A percentile compares a stretch with the other conserved stretches of the same genome.
These are phyloP conservation scores for Santalum album DNA, from an alignment of 164 flowering plant genomes.

Conservation along the genomic window DNA sequence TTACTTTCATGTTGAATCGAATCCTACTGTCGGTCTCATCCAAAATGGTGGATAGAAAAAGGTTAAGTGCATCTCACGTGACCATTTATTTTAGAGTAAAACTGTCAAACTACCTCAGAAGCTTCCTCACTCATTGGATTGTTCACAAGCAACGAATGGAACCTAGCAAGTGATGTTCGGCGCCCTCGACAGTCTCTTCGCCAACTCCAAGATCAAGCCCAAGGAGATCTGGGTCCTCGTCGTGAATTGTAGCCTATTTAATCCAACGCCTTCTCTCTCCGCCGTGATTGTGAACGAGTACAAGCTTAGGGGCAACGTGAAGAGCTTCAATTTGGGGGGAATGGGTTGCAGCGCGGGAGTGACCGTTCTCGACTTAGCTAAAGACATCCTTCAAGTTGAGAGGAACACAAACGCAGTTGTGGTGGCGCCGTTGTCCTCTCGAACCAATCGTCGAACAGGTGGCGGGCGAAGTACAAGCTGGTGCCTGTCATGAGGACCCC, in stretches of 20 bases:
- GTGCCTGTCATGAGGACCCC: too few species aligned
- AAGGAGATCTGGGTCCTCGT: constrained; percentile 29
- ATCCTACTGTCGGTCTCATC: too few species aligned
- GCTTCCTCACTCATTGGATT: too few species aligned
- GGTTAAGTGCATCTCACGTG: too few species aligned
- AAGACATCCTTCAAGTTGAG: constrained; percentile 30
- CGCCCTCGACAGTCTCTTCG: constrained; percentile 26
- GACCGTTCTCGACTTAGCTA: constrained; percentile 25
- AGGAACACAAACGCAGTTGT: constrained; percentile 16
- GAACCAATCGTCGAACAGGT: constrained; percentile 20
- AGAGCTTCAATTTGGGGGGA: constrained; percentile 27
- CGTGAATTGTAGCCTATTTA: constrained; percentile 29
- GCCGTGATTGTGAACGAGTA: constrained; percentile 31
- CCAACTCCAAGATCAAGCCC: constrained; percentile 14
- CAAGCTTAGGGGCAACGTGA: constrained; percentile 20
- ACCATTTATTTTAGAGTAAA: too few species aligned
- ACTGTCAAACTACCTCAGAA: too few species aligned
- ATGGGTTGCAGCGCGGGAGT: constrained; percentile 44
- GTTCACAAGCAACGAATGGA: too few species aligned
- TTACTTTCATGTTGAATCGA: too few species aligned
- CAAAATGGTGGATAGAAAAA: too few species aligned
- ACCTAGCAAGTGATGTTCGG: constrained; percentile 33
- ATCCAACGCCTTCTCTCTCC: constrained; percentile 24
- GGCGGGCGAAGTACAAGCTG: constrained; percentile 26
- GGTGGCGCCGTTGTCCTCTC: constrained; percentile 42